Evolutionary conservation across 1,284 basidiomycete species (phyloP).

Genomic region (Taiwanofungus camphoratus): DNA sequence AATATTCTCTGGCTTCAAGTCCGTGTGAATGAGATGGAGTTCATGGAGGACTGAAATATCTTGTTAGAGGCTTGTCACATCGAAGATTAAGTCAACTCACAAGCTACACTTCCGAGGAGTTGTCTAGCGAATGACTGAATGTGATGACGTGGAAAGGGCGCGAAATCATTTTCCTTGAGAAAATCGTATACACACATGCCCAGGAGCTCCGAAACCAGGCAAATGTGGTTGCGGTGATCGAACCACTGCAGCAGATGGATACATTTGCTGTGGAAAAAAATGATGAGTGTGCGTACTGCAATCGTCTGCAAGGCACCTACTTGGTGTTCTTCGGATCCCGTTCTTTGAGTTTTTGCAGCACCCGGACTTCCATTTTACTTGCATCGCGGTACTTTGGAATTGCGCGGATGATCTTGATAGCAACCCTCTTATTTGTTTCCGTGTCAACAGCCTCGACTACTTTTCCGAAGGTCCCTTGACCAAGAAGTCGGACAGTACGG

Average conservation of each 20-base stretch:
- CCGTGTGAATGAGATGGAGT: conserved; percentile 91
- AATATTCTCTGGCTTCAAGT: conserved; percentile 98
- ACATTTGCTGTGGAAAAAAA: conserved; percentile 72
- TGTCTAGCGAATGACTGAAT: conserved; percentile 96
- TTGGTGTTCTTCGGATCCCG: conserved; percentile 86
- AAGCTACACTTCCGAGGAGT: conserved; percentile 89
- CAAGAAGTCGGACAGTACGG: conserved; percentile 85
- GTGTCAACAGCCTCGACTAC: conserved; percentile 93
- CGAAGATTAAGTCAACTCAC: conserved; percentile 45
- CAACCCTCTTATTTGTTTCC: conserved; percentile 75
- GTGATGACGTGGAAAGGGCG: conserved; percentile 92
- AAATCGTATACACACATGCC: conserved; percentile 99
- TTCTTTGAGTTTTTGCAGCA: conserved; percentile 88
- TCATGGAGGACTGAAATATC: conserved; percentile 76
- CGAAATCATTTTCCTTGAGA: conserved; percentile 96
- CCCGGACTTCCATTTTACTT: conserved; percentile 96
- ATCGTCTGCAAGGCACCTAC: conserved; percentile 45
- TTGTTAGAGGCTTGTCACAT: not conserved
- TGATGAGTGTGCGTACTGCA: not conserved
- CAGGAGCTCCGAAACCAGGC: conserved; percentile 93
- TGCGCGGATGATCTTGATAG: conserved; percentile 98
- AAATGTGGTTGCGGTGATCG: conserved; percentile 97
- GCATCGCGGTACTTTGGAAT: conserved; percentile 98
- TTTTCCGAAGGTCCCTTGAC: conserved; percentile 99
- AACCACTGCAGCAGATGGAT: conserved; percentile 95